A percentile compares a stretch with the other conserved stretches of the same genome.
Conservation (phyloP, 164 flowering plant species). For the Dillenia suffruticosa region DNA sequence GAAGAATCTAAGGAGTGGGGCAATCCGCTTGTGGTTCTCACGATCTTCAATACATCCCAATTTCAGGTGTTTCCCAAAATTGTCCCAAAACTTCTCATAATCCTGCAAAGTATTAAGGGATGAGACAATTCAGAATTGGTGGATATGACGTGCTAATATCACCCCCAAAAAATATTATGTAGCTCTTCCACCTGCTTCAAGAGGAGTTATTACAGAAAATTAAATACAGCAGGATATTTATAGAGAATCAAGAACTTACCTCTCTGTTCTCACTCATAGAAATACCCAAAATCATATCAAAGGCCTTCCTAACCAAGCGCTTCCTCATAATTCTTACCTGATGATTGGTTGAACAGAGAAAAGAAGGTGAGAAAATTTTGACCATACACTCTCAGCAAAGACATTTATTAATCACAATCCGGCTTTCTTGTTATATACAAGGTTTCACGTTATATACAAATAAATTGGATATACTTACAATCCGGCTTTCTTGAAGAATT, state of each 20-base stretch:
- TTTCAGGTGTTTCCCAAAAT: conserved; percentile 79
- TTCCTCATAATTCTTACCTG: conserved; percentile 95
- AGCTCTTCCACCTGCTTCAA: no score
- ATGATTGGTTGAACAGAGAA: conserved; percentile 5
- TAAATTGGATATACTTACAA: conserved; percentile 50
- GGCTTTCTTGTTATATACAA: conserved; percentile 99
- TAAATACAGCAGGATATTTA: neutral
- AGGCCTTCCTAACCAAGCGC: conserved; percentile 87
- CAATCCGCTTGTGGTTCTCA: conserved; percentile 89
- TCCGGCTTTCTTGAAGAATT: conserved; percentile 96
- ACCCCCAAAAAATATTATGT: neutral
- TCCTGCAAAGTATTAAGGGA: conserved; percentile 39
- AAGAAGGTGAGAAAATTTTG: neutral
- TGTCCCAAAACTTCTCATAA: conserved; percentile 92
- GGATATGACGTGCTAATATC: no score
- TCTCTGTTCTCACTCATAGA: conserved; percentile 85
- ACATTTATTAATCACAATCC: conserved; percentile 62
- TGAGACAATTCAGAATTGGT: no score
- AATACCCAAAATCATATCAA: conserved; percentile 93
- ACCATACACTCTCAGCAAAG: neutral
- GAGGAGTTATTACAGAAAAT: neutral
- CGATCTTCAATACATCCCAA: conserved; percentile 93
- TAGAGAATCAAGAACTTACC: conserved; percentile 26
- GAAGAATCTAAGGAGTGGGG: conserved; percentile 86
- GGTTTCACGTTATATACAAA: no score